Base-by-base conservation (phyloP, 768 basidiomycete genomes). In the Termitomyces sp. region DNA sequence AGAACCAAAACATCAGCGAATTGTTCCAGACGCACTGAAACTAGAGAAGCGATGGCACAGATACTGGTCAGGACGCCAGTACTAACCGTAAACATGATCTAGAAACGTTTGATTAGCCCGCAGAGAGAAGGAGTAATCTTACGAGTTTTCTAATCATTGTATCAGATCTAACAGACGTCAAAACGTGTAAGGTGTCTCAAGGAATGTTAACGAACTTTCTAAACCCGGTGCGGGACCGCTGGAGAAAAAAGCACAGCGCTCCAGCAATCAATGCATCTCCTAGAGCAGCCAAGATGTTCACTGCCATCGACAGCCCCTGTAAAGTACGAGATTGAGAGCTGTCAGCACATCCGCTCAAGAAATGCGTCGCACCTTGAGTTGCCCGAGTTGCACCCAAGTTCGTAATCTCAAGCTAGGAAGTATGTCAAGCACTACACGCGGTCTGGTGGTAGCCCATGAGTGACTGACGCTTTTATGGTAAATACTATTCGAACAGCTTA, bases 281-380 rank as follows among this genome's bases (percentile, higher is more conserved):
- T 16, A 74, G 73, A 8, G 79, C 81, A 9, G 78, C 81, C 34
- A 82, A 64, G 6, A 80, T 72, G 61, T 84, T 83, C 39, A 84
- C 81, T 48, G 80, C 72, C 75, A 82, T 81, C 4, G 82, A 83
- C 31, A 82, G 69, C 31, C 77, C 75, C 81, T 82, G 55, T n/a
- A 41, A 33, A 41, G 37, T 51, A 28, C 26, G 51, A 28, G 49
- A 10, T 48, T 51, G 18, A 57, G 54, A 34, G 26, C 16, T 36
- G 31, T 50, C 26, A 29, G 60, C 41, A 59, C 29, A 59, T 37
- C 34, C 39, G 47, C 51, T 48, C 24, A 9, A 52, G 28, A 42
- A 50, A 60, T 50, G 22, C 4, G 28, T 16, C 60, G 31, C 59
- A 72, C 82, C 73, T 82, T 83, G 24, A 86, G 66, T 53, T 67